Base-by-base conservation (phyloP, 2,329 filamentous ascomycete genomes). In the Emergomyces pasteurianus region DNA sequence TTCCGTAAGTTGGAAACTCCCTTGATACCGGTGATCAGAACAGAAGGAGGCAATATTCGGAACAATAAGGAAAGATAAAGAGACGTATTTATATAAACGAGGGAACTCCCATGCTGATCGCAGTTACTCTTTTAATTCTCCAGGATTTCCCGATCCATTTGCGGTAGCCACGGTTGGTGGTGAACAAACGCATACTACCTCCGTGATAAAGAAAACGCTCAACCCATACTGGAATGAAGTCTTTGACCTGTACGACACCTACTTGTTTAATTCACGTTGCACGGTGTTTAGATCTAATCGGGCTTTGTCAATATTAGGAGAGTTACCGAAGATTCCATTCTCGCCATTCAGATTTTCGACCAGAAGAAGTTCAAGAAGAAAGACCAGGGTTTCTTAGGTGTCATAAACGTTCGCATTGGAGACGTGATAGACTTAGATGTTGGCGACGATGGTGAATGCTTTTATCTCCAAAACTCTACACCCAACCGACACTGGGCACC, bases 311-410 rank as follows among this genome's bases (percentile, higher is more conserved):
- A 57, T 50, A 34, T 21, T 68, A 97, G 94, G 80, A 84, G 84
- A 73, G 92, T 90, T 63, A 94, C 87, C 63, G 94, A 99, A 74
- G 92, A 96, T 71, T 95, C 92, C 74, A 96, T 99, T 71, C 82
- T 99, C 55, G 94, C 94, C 8, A 92, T 99, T 54, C 94, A 99
- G 73, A 96, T 99, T 60, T 99, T 99, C 73, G 94, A 99, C 76
- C 94, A 99, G 78, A 96, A 96, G 81, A 99, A 99, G 79, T 99
- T 99, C 80, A 99, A 99, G 82, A 99, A 99, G 85, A 99, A 97
- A 90, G 94, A 99, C 69, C 94, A 99, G 74, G 94, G 94, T 9
- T 99, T 99, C 72, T 81, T 99, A 7, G 94, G 94, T 61, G 94
- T 99, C 60, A 96, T 99, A 71, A 99, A 99, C 74, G 88, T 99